These are phyloP conservation scores for Lentinula edodes DNA, from an alignment of 768 basidiomycete genomes.

Conservation along the genomic window DNA sequence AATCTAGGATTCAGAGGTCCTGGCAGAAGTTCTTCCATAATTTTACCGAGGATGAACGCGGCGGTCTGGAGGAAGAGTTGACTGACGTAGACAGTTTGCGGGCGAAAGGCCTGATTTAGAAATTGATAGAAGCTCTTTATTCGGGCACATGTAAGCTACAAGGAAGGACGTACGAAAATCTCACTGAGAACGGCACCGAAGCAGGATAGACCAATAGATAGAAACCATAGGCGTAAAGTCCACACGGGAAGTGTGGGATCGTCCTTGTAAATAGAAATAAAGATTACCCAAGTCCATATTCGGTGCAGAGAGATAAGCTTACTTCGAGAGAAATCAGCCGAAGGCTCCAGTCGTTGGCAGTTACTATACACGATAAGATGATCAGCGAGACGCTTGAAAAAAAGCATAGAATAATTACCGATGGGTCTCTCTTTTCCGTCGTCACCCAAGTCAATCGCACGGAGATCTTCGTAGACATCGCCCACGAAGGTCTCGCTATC, in stretches of 20 bases:
- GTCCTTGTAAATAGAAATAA: slow-evolving; percentile 8
- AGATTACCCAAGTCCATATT: neutral
- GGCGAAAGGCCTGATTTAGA: slow-evolving; percentile 31
- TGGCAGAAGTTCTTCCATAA: slow-evolving; percentile 10
- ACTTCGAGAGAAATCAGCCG: slow-evolving; percentile 19
- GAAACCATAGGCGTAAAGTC: slow-evolving; percentile 25
- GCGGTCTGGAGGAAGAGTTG: slow-evolving; percentile 14
- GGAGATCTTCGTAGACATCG: slow-evolving; percentile 18
- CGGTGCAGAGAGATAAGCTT: neutral
- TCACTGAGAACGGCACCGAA: slow-evolving; percentile 25
- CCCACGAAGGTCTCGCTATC: slow-evolving; percentile 8
- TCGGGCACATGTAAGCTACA: slow-evolving; percentile 11
- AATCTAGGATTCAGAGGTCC: slow-evolving; percentile 9
- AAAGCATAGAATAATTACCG: slow-evolving; percentile 4
- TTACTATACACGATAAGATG: slow-evolving; percentile 6
- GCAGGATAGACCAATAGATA: slow-evolving; percentile 19
- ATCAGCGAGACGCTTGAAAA: neutral
- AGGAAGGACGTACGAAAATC: slow-evolving; percentile 13
- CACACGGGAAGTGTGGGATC: slow-evolving; percentile 23
- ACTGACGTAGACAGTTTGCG: slow-evolving; percentile 24
- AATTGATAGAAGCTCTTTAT: slow-evolving; percentile 11
- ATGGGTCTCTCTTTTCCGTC: slow-evolving; percentile 18
- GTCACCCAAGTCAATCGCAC: slow-evolving; percentile 15
- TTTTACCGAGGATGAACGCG: slow-evolving; percentile 10
- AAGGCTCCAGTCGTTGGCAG: slow-evolving; percentile 16